These are phyloP conservation scores for Sclerotinia borealis DNA, from an alignment of 2,329 filamentous ascomycete species.

Conservation along the genomic window DNA sequence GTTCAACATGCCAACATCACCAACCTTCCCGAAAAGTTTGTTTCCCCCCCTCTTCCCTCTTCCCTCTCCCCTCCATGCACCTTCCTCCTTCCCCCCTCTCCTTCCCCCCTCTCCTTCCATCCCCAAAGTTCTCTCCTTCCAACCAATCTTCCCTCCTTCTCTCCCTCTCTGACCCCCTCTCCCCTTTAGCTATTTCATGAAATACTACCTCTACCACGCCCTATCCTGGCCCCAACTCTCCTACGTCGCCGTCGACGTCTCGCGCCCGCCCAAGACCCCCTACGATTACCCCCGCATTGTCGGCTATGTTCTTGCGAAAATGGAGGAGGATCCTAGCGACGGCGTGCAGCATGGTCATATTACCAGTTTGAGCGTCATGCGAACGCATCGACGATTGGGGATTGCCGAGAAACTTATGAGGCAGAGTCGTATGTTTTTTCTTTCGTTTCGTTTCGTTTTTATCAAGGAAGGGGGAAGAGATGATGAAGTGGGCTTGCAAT, in stretches of 20 bases:
- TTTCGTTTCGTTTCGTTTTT: not conserved
- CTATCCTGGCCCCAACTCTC: slow-evolving; percentile 96
- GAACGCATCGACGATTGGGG: slow-evolving; percentile 83
- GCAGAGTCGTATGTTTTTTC: slow-evolving; percentile 70
- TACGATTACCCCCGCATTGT: slow-evolving; percentile 96
- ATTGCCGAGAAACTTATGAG: slow-evolving; percentile 97
- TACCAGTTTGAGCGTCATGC: slow-evolving; percentile 90
- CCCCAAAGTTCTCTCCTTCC: too few relatives aligned
- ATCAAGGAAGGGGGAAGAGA: not conserved
- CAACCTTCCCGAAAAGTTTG: slow-evolving; percentile 84
- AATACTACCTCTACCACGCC: slow-evolving; percentile 99
- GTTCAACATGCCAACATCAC: slow-evolving; percentile 98
- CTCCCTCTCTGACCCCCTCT: not conserved
- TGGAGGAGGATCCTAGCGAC: slow-evolving; percentile 95
- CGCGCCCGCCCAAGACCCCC: slow-evolving; percentile 66
- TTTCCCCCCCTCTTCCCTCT: not conserved
- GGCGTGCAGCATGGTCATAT: slow-evolving; percentile 94
- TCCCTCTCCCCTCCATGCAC: not conserved
- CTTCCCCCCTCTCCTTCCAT: not conserved
- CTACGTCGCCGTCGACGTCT: slow-evolving; percentile 92
- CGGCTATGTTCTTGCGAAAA: slow-evolving; percentile 98
- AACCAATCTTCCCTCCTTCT: too few relatives aligned
- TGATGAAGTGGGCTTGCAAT: not conserved
- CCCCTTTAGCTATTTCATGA: slow-evolving; percentile 73
- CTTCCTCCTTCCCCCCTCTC: not conserved